Evolutionary conservation across 202 grass and related monocot species (phyloP), one percentile per base, ranked within the genome.

Genomic region (Cymbopogon flexuosus): DNA sequence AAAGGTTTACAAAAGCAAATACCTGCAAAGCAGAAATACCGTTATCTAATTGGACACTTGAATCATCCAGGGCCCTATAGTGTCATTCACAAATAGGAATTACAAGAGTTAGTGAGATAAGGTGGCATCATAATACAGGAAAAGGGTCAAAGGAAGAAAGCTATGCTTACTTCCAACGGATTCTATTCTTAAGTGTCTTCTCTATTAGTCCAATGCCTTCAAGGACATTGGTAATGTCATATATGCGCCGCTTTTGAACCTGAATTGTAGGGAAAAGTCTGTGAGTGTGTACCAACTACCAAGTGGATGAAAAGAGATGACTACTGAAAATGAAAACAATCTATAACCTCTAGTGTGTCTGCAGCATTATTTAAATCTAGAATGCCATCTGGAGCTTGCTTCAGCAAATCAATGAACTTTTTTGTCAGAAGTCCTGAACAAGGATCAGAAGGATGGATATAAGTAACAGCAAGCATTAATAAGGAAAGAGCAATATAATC

Each of bases 301-400:
- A 68, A 78, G 18, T 63, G 60, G n/a, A 69, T 10, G 12, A 45
- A 67, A 70, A 37, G 8, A 88, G 42, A 72, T 51, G 18, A 11
- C 31, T 46, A 35, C 35, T 79, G 2, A 73, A 76, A 84, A 65
- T 52, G n/a, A 43, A 61, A 68, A 83, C 39, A 70, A 29, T 75
- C 8, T 68, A 42, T 70, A 64, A 93, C 96, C 92, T 98, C 92
- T 75, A 98, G 79, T 81, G 86, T 91, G 79, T 98, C 95, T 83
- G 95, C 95, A 85, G 95, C 95, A 88, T 93, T 95, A 86, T 98
- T 98, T 84, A 98, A 85, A 87, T 98, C 95, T 78, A 98, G 86
- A 86, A 89, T 91, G 33, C 95, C 95, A 82, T 93, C 95, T 58
- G 83, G 88, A 22, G 90, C 95, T 54, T 91, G 84, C 84, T 98